These are phyloP conservation scores for Chytriomyces confervae DNA, from an alignment of 192 early-diverging fungal genomes.

Conservation along the genomic window DNA sequence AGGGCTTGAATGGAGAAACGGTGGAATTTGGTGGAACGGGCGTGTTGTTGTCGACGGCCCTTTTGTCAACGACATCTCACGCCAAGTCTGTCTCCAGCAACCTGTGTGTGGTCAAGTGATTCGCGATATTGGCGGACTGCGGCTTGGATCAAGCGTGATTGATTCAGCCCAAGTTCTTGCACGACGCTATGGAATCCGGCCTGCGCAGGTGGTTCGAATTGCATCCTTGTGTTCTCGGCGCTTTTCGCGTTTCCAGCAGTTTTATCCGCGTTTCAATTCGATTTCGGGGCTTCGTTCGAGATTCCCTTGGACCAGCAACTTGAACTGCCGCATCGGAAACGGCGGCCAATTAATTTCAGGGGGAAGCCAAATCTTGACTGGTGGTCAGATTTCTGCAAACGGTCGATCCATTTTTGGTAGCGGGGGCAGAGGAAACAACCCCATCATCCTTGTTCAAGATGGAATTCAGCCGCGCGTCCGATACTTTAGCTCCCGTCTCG, in stretches of 20 bases:
- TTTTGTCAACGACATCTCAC: neutral
- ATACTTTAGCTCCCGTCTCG: neutral
- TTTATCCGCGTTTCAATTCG: neutral
- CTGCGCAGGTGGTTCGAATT: neutral
- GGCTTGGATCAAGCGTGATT: neutral
- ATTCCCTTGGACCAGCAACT: neutral
- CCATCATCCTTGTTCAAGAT: neutral
- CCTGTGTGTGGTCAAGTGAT: neutral
- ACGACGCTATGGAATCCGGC: neutral
- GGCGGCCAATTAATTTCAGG: neutral
- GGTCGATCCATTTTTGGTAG: neutral
- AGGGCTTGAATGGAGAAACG: neutral
- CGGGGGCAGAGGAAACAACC: neutral
- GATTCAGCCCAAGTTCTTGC: neutral
- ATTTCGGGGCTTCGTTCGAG: neutral
- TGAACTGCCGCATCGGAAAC: neutral
- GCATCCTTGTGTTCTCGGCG: neutral
- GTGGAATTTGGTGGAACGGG: neutral
- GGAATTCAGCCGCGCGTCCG: neutral
- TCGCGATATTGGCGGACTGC: neutral
- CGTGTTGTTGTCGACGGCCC: neutral
- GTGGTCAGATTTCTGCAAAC: neutral
- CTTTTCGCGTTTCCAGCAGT: neutral
- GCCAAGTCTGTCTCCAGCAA: neutral
- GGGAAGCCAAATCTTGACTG: neutral